These are phyloP conservation scores for Arabis alpina DNA, from an alignment of 345 rosid genomes.

Conservation along the genomic window DNA sequence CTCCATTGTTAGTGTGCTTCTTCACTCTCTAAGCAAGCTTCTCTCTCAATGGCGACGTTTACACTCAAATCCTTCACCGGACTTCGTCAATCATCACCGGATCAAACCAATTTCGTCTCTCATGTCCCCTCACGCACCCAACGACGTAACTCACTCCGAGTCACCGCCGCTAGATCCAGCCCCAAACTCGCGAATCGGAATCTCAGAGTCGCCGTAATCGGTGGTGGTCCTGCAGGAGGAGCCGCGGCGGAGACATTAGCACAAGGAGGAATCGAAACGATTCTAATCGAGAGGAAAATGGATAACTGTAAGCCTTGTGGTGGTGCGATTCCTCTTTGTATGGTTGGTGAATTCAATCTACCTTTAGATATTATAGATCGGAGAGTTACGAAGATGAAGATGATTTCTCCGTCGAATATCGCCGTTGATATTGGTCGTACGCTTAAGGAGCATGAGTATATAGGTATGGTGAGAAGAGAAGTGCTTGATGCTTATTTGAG, in stretches of 20 bases:
- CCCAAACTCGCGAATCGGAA: constrained; percentile 70
- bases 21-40: neutral
- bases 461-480: constrained; percentile 95
- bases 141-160: constrained; percentile 39
- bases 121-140: constrained; percentile 27
- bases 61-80: constrained; percentile 80
- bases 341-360: constrained; percentile 97
- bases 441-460: constrained; percentile 95
- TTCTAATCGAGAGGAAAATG: constrained; percentile 83
- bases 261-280: constrained; percentile 83
- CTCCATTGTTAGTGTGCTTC: constrained; percentile 22
- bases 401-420: constrained; percentile 94
- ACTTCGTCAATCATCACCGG: constrained; percentile 61
- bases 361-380: constrained; percentile 92
- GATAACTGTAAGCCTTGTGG: constrained; percentile 98
- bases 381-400: constrained; percentile 88
- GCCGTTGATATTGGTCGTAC: constrained; percentile 95
- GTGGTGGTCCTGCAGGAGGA: constrained; percentile 94
- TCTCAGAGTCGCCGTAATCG: constrained; percentile 89
- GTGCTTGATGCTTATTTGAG: constrained; percentile 76
- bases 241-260: constrained; percentile 82
- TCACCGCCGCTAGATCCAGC: constrained; percentile 57
- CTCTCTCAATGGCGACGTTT: constrained; percentile 53
- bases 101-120: constrained; percentile 43
- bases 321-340: constrained; percentile 91